These are phyloP conservation scores for Dactylis glomerata DNA, from an alignment of 176 grass and related monocot genomes.

Conservation along the genomic window DNA sequence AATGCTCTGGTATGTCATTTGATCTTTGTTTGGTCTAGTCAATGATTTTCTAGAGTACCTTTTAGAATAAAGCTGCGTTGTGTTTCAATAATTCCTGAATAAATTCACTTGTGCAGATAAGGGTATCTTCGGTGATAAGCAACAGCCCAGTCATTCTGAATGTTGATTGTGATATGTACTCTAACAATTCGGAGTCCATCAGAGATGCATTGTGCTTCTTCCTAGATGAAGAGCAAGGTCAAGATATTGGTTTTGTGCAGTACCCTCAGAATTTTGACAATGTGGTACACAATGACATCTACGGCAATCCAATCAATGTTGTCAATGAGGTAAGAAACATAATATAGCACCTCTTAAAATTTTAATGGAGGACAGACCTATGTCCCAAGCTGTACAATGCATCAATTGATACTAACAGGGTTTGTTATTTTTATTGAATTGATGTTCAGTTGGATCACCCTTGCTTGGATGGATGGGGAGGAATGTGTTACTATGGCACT, in stretches of 20 bases:
- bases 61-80: constrained; percentile 2
- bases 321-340: constrained; percentile 30
- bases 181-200: constrained; percentile 61
- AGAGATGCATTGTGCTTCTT: constrained; percentile 75
- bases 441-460: constrained; percentile 57
- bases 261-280: constrained; percentile 67
- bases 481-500: constrained; percentile 63
- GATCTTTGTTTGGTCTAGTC: not conserved
- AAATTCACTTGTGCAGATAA: constrained; percentile 47
- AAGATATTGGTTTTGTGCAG: constrained; percentile 64
- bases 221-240: constrained; percentile 62
- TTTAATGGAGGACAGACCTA: not conserved
- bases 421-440: constrained; percentile 20
- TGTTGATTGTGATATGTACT: constrained; percentile 84
- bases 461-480: constrained; percentile 72
- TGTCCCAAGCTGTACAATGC: not conserved
- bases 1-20: constrained; percentile 55
- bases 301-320: constrained; percentile 49
- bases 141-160: constrained; percentile 71
- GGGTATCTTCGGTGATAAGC: constrained; percentile 70
- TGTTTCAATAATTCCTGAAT: constrained; percentile 14
- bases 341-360: not conserved
- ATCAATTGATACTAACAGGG: not conserved
- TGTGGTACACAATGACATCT: constrained; percentile 55
- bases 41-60: not conserved